phyloP scores from a whole-genome alignment of 2,329 filamentous ascomycete species.

The Sporothrix brasiliensis region DNA sequence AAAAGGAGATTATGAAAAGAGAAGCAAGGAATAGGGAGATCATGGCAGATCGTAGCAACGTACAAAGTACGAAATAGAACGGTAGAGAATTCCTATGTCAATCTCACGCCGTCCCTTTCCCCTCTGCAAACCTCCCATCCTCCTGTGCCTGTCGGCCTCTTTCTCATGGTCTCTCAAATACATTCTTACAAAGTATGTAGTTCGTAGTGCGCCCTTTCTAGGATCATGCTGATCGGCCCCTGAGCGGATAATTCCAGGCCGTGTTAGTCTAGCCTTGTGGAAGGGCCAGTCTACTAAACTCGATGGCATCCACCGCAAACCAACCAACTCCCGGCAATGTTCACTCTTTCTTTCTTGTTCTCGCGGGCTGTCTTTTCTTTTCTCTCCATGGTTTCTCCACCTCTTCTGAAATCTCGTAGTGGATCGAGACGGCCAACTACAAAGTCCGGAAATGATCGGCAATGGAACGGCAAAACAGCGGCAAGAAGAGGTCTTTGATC shows the following conservation, averaged over 20 bases:
- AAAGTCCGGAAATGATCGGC: background rate
- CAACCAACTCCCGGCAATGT: conserved; percentile 20
- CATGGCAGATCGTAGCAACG: too few relatives aligned
- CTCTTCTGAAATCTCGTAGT: background rate
- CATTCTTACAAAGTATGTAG: too few relatives aligned
- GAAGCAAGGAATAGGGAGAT: background rate
- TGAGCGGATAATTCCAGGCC: conserved; percentile 8
- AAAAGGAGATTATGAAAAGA: too few relatives aligned
- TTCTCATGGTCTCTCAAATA: too few relatives aligned
- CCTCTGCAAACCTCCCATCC: background rate
- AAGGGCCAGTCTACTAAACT: background rate
- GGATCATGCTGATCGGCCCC: background rate
- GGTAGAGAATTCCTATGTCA: background rate
- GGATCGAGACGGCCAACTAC: background rate
- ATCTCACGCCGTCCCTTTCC: background rate
- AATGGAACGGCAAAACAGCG: background rate
- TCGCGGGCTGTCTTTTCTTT: background rate
- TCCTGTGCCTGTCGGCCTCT: background rate
- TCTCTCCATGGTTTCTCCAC: background rate
- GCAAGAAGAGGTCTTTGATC: too few relatives aligned
- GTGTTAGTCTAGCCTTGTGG: background rate
- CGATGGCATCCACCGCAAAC: background rate
- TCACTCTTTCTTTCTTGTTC: background rate
- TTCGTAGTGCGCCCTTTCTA: background rate
- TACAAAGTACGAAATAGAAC: too few relatives aligned